Evolutionary conservation across 371 early-diverging fungal species (phyloP).

Genomic region (Saksenaea vasiformis): DNA sequence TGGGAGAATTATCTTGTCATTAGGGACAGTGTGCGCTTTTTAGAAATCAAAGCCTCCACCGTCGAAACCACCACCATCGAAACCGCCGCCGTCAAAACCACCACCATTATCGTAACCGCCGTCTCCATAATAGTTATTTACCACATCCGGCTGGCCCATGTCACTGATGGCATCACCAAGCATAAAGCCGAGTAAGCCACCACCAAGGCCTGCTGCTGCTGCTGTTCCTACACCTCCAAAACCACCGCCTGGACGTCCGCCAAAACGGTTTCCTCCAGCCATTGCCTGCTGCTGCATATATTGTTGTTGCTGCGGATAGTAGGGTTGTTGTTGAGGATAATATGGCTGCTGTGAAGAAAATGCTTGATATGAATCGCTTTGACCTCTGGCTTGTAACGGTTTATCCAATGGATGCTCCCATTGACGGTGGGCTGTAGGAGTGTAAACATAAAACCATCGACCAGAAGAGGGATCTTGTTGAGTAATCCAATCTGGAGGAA

Average conservation of each 20-base stretch:
- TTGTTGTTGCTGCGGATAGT: slow-evolving; percentile 27
- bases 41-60: slow-evolving; percentile 27
- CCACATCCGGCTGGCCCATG: slow-evolving; percentile 22
- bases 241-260: slow-evolving; percentile 22
- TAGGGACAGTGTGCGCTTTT: background rate
- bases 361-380: slow-evolving; percentile 15
- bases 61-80: slow-evolving; percentile 32
- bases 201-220: slow-evolving; percentile 42
- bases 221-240: slow-evolving; percentile 29
- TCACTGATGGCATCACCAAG: slow-evolving; percentile 36
- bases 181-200: slow-evolving; percentile 39
- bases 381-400: slow-evolving; percentile 15
- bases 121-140: slow-evolving; percentile 37
- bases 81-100: slow-evolving; percentile 32
- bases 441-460: slow-evolving; percentile 51
- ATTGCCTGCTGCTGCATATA: slow-evolving; percentile 13
- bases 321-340: slow-evolving; percentile 15
- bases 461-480: slow-evolving; percentile 42
- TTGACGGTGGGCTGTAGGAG: slow-evolving; percentile 46
- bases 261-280: slow-evolving; percentile 8
- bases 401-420: slow-evolving; percentile 53
- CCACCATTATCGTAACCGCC: slow-evolving; percentile 30
- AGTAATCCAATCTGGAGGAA: slow-evolving; percentile 48
- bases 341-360: background rate
- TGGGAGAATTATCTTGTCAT: background rate